Evolutionary conservation across 108 stramenopile genomes (phyloP), one percentile per base, ranked within the genome.

Genomic region (Cyclotella kingstonii): DNA sequence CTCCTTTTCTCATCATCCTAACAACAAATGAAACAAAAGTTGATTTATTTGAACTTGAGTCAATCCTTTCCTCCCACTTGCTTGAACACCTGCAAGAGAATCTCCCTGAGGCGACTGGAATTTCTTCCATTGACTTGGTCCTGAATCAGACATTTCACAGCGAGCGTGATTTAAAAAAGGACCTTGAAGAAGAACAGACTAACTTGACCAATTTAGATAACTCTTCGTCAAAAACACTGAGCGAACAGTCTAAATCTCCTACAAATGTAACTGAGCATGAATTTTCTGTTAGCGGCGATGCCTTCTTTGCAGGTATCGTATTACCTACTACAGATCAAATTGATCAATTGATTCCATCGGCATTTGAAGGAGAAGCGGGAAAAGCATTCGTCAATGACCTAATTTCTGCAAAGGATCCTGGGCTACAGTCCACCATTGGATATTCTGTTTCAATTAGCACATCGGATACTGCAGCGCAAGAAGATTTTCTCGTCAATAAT

Each of bases 291-390:
- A 38, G 22, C 11, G 54, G 54, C 3, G 39, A 56, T 19, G 54
- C 35, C 2, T 56, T 21, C 35, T 56, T 56, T 23, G 39, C 39
- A 12, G 54, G 54, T 5, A 12, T 3, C 25, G 39, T 8, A 23
- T 8, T 40, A 12, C 54, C 54, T 11, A 56, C 54, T 23, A 56
- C 54, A 1, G 36, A 56, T 40, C 38, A 56, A 40, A 27, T 56
- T 5, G 54, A 56, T 31, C 38, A 56, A 10, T 5, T 56, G 5
- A 56, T 8, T 17, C 5, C 5, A 21, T 36, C 36, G 12, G 31
- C 54, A 23, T 56, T 56, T 40, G 54, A 39, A 12, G 54, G 38
- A 17, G 54, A 56, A 2, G 35, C 31, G 5, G 54, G 54, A 4
- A 56, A 40, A 26, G 34, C 19, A 25, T 56, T 56, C 14, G 15